A percentile compares a stretch with the other conserved stretches of the same genome.
phyloP scores from a whole-genome alignment of 495 filamentous ascomycete genomes.

The Tetracladium setigerum region DNA sequence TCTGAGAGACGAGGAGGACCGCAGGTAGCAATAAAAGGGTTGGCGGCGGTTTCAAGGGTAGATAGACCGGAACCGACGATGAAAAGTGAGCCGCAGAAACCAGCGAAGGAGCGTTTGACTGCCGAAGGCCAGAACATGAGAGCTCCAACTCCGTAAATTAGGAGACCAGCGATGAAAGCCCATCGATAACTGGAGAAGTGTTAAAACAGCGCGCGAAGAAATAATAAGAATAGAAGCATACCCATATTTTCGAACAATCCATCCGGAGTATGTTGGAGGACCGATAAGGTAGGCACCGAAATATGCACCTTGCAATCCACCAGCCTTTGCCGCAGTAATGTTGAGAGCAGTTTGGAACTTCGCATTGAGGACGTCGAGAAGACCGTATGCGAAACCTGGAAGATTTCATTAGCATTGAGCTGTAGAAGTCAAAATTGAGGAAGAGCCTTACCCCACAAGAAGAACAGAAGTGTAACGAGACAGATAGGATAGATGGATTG shows the following conservation, averaged over 20 bases:
- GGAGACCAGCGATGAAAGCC: constrained; percentile 54
- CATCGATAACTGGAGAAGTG: constrained; percentile 6
- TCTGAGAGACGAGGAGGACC: constrained; percentile 62
- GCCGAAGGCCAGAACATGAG: constrained; percentile 55
- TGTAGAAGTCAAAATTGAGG: not conserved
- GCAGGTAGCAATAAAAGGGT: constrained; percentile 48
- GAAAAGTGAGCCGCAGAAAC: constrained; percentile 65
- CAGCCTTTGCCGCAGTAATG: constrained; percentile 35
- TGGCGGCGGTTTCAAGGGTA: constrained; percentile 65
- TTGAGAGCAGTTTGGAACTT: constrained; percentile 42
- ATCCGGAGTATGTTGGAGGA: constrained; percentile 46
- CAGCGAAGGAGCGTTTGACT: constrained; percentile 53
- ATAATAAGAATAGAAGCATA: constrained; percentile 24
- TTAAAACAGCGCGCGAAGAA: not conserved
- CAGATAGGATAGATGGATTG: constrained; percentile 42
- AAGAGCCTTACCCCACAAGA: constrained; percentile 26
- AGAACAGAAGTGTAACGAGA: constrained; percentile 26
- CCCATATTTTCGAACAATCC: constrained; percentile 54
- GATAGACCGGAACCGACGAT: constrained; percentile 63
- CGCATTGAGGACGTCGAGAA: constrained; percentile 48
- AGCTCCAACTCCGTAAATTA: constrained; percentile 47
- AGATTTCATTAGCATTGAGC: not conserved
- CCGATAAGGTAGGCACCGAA: constrained; percentile 44
- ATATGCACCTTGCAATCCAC: constrained; percentile 41
- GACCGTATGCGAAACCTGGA: constrained; percentile 31